Base-by-base conservation (phyloP, 176 grass and related monocot species). In the Calamus simplicifolius region DNA sequence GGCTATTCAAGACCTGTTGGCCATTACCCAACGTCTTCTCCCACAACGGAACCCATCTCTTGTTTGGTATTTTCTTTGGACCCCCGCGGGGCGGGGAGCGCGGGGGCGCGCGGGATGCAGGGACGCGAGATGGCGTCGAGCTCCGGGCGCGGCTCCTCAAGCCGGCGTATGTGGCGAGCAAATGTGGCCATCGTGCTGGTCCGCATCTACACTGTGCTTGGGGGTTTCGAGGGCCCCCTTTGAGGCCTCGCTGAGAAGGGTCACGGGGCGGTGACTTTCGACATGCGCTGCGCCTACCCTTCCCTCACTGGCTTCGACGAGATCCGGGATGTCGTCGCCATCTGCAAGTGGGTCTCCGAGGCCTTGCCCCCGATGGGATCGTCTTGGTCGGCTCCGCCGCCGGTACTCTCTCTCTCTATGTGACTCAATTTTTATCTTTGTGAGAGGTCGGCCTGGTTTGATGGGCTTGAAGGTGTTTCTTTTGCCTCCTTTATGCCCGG, bases 271-370 rank as follows among this genome's bases (percentile, higher is more conserved):
- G 68, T 92, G 52, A 98, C 93, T 66, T 98, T 92, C 69, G 87
- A 98, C 81, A 92, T 98, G 93, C 77, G 87, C 25, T 84, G 87
- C 29, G 93, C 87, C 16, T 72, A 81, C 19, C 80, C 87, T 2
- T 96, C 92, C 1, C 71, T 90, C 64, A 90, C 81, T 5, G 92
- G 92, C 16, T 85, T 64, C 57, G 25, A 77, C 43, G 84, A 98
- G 88, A 70, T 98, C 63, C 66, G 53, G 15, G 88, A 98, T 55
- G 93, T 89, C 70, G 63, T 61, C 56, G 81, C 93, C 59, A 76
- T 92, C 21, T 88, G 93, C 76, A 81, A 86, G 18, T 98, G 93
- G 93, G 84, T 92, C 56, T 62, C 58, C 26, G 79, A 88, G 4
- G 85, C 79, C 49, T 57, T 92, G 27, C 59, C 48, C 87, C 76